These are phyloP conservation scores for Skeletonema costatum DNA, from an alignment of 108 stramenopile species.

Conservation along the genomic window DNA sequence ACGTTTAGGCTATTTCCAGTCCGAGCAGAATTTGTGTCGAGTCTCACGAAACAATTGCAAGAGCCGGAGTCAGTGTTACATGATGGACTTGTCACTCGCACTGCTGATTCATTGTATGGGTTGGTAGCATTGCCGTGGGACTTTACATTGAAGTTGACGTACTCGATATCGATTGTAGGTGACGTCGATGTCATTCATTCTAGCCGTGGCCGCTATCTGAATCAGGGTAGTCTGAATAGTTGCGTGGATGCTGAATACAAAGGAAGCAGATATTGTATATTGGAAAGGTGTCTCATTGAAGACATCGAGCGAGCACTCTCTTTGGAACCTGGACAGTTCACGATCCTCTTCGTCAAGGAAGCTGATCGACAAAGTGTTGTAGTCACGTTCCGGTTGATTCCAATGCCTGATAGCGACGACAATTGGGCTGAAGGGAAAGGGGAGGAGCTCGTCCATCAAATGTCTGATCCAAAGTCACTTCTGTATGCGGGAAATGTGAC, in stretches of 20 bases:
- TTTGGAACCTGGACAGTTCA: conserved; percentile 33
- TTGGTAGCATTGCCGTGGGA: conserved; percentile 66
- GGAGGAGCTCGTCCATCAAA: conserved; percentile 50
- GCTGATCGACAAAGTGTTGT: conserved; percentile 39
- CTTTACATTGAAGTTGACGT: conserved; percentile 58
- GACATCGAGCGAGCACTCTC: conserved; percentile 42
- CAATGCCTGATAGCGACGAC: conserved; percentile 1
- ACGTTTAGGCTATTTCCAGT: conserved; percentile 60
- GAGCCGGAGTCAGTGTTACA: conserved; percentile 48
- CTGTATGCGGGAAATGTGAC: conserved; percentile 76
- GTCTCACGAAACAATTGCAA: conserved; percentile 65
- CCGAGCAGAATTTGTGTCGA: conserved; percentile 32
- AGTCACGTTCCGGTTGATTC: conserved; percentile 52
- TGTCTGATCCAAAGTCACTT: conserved; percentile 51
- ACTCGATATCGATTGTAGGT: conserved; percentile 61
- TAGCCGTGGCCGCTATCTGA: conserved; percentile 51
- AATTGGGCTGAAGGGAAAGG: conserved; percentile 32
- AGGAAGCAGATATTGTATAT: conserved; percentile 59
- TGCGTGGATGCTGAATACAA: conserved; percentile 42
- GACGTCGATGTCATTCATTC: conserved; percentile 30
- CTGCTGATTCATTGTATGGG: conserved; percentile 54
- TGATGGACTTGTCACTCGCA: conserved; percentile 56
- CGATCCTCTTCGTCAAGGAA: conserved; percentile 47
- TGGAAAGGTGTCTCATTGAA: conserved; percentile 49
- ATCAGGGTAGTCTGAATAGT: conserved; percentile 60